These are phyloP conservation scores for Fusarium praegraminearum DNA, from an alignment of 2,329 filamentous ascomycete genomes.

Conservation along the genomic window DNA sequence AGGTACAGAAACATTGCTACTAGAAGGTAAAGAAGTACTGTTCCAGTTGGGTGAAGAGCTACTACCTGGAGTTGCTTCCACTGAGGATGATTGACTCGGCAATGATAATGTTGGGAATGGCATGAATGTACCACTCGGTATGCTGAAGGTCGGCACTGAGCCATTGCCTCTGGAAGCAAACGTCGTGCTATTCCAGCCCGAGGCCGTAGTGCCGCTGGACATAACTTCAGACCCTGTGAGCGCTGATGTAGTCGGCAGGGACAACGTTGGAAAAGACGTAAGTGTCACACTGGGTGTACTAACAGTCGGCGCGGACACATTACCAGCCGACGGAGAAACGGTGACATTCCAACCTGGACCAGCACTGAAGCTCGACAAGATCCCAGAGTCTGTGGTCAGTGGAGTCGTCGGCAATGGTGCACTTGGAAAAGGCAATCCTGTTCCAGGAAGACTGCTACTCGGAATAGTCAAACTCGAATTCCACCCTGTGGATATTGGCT, in stretches of 20 bases:
- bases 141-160: conserved; percentile 10
- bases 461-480: conserved; percentile 30
- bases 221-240: not conserved
- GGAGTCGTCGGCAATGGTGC: not conserved
- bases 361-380: not conserved
- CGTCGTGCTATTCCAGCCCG: conserved; percentile 14
- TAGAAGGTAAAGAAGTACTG: not conserved
- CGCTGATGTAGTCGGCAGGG: not conserved
- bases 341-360: conserved; percentile 14
- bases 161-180: not conserved
- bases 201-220: not conserved
- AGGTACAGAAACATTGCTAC: conserved; percentile 2
- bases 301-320: not conserved
- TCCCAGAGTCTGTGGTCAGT: not conserved
- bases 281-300: conserved; percentile 10
- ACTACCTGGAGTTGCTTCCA: not conserved
- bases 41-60: conserved; percentile 4
- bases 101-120: not conserved
- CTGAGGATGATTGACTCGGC: not conserved
- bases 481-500: conserved; percentile 14
- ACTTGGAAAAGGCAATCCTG: conserved; percentile 2
- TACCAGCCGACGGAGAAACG: not conserved
- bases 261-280: not conserved
- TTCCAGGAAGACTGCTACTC: conserved; percentile 4
- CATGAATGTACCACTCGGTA: conserved; percentile 9